Conservation (phyloP, 2,329 filamentous ascomycete species). For the Didymella pomorum region DNA sequence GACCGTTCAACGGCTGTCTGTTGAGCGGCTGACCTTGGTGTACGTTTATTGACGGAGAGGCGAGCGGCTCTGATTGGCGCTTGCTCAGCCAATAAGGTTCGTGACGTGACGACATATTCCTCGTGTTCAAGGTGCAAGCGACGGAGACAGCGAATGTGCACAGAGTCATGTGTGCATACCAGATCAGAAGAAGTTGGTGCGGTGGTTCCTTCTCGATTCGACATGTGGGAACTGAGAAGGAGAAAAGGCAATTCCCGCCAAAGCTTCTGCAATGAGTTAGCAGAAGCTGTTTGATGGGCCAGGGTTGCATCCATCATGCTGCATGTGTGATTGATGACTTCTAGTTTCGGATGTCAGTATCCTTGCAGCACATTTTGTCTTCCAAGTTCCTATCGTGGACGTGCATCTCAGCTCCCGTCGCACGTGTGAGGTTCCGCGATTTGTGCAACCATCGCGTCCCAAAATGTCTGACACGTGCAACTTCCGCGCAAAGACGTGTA, state of each 20-base stretch:
- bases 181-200: slow-evolving; percentile 6
- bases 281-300: slow-evolving; percentile 1
- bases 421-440: slow-evolving; percentile 7
- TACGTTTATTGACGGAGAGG: slow-evolving; percentile 4
- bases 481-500: slow-evolving; percentile 9
- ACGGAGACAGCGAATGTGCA: not conserved
- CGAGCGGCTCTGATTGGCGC: not conserved
- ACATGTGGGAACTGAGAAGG: slow-evolving; percentile 4
- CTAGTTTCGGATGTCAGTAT: slow-evolving; percentile 10
- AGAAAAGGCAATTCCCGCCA: slow-evolving; percentile 14
- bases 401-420: slow-evolving; percentile 2
- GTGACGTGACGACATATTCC: not conserved
- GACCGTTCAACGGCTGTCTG: slow-evolving; percentile 3
- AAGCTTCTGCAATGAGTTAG: slow-evolving; percentile 3
- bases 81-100: not conserved
- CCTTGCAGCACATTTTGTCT: slow-evolving; percentile 12
- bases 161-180: slow-evolving; percentile 2
- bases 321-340: not conserved
- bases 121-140: not conserved
- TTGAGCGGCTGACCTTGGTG: slow-evolving; percentile 5
- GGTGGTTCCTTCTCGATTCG: not conserved
- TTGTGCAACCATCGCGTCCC: slow-evolving; percentile 14
- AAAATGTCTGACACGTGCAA: slow-evolving; percentile 5
- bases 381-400: slow-evolving; percentile 4
- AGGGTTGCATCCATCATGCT: slow-evolving; percentile 6